Conservation (phyloP, 306 rosid genomes). For the Malus asiatica region DNA sequence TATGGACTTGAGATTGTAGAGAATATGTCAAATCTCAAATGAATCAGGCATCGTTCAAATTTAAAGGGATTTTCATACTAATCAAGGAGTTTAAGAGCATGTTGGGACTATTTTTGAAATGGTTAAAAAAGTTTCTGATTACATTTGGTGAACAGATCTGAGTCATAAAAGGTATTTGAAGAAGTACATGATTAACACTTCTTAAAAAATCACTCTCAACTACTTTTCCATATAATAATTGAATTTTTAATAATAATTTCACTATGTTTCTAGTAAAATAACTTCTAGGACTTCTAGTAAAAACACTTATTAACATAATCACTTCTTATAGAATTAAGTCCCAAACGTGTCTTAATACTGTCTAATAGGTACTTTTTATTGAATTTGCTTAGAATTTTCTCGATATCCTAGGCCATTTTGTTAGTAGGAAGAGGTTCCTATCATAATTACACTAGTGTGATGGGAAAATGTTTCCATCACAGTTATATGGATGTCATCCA, state of each 20-base stretch:
- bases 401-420: neutral
- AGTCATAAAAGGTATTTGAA: rapidly evolving
- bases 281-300: neutral
- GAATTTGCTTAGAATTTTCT: neutral
- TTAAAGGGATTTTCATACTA: too few relatives aligned
- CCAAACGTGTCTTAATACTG: neutral
- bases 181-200: too few relatives aligned
- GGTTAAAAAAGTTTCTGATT: too few relatives aligned
- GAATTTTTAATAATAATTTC: neutral
- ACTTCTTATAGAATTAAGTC: neutral
- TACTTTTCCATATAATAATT: too few relatives aligned
- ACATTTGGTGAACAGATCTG: too few relatives aligned
- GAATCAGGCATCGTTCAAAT: too few relatives aligned
- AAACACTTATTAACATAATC: too few relatives aligned
- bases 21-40: too few relatives aligned
- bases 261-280: too few relatives aligned
- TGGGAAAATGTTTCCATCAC: too few relatives aligned
- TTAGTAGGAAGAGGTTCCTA: neutral
- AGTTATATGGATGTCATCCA: neutral
- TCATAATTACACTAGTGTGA: neutral
- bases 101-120: neutral
- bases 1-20: neutral
- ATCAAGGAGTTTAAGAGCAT: too few relatives aligned
- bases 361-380: neutral
- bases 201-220: too few relatives aligned